Conservation (phyloP, 139 green algal genomes). For the Ettlia oleoabundans region DNA sequence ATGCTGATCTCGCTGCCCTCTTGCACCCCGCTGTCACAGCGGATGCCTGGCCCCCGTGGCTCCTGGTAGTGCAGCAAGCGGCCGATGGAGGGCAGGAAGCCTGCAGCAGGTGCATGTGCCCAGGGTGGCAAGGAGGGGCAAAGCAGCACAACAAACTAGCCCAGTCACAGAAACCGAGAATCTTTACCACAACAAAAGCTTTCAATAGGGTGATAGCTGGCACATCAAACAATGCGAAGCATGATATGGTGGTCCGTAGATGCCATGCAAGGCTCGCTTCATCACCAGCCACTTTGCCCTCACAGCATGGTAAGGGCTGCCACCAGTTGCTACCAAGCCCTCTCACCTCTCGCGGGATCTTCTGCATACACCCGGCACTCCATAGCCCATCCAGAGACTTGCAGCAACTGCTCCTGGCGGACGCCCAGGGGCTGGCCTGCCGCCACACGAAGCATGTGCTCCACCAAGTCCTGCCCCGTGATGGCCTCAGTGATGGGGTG, state of each 20-base stretch:
- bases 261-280: too few species aligned
- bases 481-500: slow-evolving; percentile 54
- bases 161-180: too few species aligned
- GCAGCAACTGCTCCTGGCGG: slow-evolving; percentile 47
- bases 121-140: too few species aligned
- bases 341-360: slow-evolving; percentile 26
- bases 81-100: slow-evolving; percentile 55
- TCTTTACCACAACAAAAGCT: too few species aligned
- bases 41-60: slow-evolving; percentile 44
- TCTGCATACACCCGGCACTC: slow-evolving; percentile 68
- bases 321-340: not conserved
- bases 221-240: too few species aligned
- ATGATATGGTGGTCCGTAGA: too few species aligned
- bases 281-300: too few species aligned
- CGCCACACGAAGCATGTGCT: slow-evolving; percentile 55
- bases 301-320: too few species aligned
- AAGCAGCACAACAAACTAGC: too few species aligned
- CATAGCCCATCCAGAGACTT: slow-evolving; percentile 49
- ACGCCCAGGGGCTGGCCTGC: slow-evolving; percentile 41
- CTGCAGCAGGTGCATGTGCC: too few species aligned
- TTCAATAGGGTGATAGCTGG: too few species aligned
- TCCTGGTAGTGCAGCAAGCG: slow-evolving; percentile 60
- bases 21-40: slow-evolving; percentile 78
- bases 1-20: slow-evolving; percentile 67
- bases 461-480: slow-evolving; percentile 49